Conservation (phyloP, 2,329 filamentous ascomycete species). For the Neophaeococcomyces mojaviensis region DNA sequence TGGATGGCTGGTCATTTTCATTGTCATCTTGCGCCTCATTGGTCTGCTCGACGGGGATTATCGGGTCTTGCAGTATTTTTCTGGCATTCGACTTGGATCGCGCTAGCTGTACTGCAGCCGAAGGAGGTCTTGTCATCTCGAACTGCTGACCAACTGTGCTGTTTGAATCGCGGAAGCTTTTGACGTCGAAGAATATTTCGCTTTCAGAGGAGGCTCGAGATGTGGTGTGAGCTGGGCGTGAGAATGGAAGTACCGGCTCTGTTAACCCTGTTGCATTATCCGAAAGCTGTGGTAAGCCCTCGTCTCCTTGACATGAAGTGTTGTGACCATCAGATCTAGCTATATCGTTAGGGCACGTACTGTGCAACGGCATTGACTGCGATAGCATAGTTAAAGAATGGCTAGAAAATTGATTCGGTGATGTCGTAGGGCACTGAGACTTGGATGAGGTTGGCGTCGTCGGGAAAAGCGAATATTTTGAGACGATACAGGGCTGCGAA, state of each 20-base stretch:
- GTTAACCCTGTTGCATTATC: too few relatives aligned
- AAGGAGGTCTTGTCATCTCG: slow-evolving; percentile 22
- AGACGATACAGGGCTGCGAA: slow-evolving; percentile 7
- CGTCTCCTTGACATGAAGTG: background rate
- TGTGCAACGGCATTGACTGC: slow-evolving; percentile 18
- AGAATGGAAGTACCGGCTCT: too few relatives aligned
- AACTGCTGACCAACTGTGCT: slow-evolving; percentile 20
- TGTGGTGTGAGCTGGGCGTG: background rate
- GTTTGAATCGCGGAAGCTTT: slow-evolving; percentile 21
- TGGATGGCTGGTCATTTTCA: background rate
- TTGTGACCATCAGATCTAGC: slow-evolving; percentile 4
- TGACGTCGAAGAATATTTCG: slow-evolving; percentile 24
- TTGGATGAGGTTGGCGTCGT: slow-evolving; percentile 12
- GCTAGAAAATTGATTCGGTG: slow-evolving; percentile 4
- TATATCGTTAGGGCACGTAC: slow-evolving; percentile 10
- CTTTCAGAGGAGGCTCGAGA: slow-evolving; percentile 4
- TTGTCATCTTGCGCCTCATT: background rate
- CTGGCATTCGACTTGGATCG: slow-evolving; percentile 19
- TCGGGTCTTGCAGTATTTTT: slow-evolving; percentile 5
- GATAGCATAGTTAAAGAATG: slow-evolving; percentile 20
- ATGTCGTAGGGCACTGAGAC: background rate
- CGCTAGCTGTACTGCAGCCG: slow-evolving; percentile 17
- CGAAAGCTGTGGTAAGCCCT: too few relatives aligned
- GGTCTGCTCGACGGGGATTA: background rate
- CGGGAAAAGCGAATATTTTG: slow-evolving; percentile 22